Evolutionary conservation across 2,329 filamentous ascomycete species (phyloP), one percentile per base, ranked within the genome.

Genomic region (Talaromyces amestolkiae): DNA sequence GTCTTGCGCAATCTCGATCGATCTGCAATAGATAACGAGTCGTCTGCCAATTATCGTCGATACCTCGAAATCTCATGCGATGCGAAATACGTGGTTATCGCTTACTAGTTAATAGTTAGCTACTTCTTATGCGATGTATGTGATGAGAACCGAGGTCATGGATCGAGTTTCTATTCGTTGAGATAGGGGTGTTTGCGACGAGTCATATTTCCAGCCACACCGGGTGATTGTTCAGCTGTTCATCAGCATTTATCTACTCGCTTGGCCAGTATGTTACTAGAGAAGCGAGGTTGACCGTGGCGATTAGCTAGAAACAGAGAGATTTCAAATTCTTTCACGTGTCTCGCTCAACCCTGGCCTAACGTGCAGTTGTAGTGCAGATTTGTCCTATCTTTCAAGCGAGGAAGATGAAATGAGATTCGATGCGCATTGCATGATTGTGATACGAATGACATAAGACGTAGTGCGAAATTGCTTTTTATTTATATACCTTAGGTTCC

Each of bases 71-170:
- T 2, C 24, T 24, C 11, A 35, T 22, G 31, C 37, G n/a, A 37
- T 37, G 53, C 33, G 24, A 35, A 51, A 37, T 56, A 59, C 56
- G 56, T 59, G 56, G 35, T 59, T 45, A 43, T 59, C 24, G 56
- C 19, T 33, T 19, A 59, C 31, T 37, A 37, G 53, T 24, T 56
- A 19, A 13, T 9, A 22, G 4, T 2, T 2, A 22, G 10, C 53
- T 56, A 3, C n/a, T 37, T 11, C 33, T 39, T 39, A 37, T 54
- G 27, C 11, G 33, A 24, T 56, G 53, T 37, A 56, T 2, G 53
- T 24, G 33, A 22, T 39, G 19, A 56, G 31, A 56, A 56, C 56
- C 56, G 56, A 45, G 56, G 56, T 59, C 56, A 15, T 59, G 56
- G 56, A 15, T 31, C 22, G 56, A n/a, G 5, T 7, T 33, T 15